Conservation (phyloP, 352 stramenopile genomes). For the Globisporangium nagaii region DNA sequence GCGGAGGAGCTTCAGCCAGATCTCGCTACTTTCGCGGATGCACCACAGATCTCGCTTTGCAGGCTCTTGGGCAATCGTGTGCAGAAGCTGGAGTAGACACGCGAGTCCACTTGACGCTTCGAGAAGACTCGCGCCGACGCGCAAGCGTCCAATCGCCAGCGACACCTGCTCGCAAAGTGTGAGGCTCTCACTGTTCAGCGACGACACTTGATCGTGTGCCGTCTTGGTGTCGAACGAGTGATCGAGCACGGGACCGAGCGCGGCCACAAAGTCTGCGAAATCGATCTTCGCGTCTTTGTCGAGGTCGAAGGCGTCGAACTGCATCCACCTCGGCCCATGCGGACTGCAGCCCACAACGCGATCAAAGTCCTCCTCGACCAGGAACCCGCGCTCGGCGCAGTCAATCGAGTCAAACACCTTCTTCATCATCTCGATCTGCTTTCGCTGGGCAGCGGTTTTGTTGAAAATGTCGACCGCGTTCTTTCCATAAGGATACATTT, state of each 20-base stretch:
- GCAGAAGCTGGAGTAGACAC: constrained; percentile 19
- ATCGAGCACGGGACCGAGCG: constrained; percentile 45
- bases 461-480: constrained; percentile 52
- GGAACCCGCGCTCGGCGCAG: constrained; percentile 24
- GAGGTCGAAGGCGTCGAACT: constrained; percentile 52
- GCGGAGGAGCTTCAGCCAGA: constrained; percentile 20
- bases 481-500: constrained; percentile 60
- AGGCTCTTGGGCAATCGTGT: constrained; percentile 38
- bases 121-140: constrained; percentile 17
- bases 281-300: constrained; percentile 42
- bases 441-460: constrained; percentile 30
- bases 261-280: constrained; percentile 48
- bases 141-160: constrained; percentile 28
- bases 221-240: constrained; percentile 33
- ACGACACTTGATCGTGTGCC: not conserved
- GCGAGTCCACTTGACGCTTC: constrained; percentile 22
- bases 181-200: constrained; percentile 7
- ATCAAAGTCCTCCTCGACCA: constrained; percentile 26
- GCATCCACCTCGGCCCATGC: constrained; percentile 22
- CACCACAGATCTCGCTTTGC: constrained; percentile 26
- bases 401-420: constrained; percentile 32
- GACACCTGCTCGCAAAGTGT: constrained; percentile 43
- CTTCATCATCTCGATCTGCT: constrained; percentile 47
- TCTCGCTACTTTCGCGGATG: constrained; percentile 15
- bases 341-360: constrained; percentile 11